phyloP scores from a whole-genome alignment of 1,284 basidiomycete species.

The Papiliotrema nemorosa region DNA sequence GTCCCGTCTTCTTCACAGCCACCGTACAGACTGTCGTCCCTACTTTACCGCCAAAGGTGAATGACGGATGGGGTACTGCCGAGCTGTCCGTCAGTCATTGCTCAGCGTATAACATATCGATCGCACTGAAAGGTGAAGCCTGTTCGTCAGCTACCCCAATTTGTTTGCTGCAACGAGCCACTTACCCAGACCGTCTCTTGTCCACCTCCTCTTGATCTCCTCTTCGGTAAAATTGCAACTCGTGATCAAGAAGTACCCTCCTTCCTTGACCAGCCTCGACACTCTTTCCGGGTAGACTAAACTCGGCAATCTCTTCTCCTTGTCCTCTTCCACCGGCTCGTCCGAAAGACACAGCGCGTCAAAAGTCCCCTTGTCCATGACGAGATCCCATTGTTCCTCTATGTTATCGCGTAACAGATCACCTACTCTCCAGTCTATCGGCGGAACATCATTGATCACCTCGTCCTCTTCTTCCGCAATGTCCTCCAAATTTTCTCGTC shows the following conservation, averaged over 20 bases:
- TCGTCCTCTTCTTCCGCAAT: constrained; percentile 25
- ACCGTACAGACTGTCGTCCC: constrained; percentile 48
- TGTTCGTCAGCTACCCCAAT: constrained; percentile 1
- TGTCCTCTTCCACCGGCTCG: constrained; percentile 31
- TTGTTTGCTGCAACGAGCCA: background rate
- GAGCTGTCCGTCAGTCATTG: constrained; percentile 27
- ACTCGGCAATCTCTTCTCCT: constrained; percentile 32
- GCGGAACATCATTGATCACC: constrained; percentile 29
- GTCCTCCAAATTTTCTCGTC: constrained; percentile 23
- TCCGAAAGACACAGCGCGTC: constrained; percentile 45
- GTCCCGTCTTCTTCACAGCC: constrained; percentile 38
- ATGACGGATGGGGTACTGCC: constrained; percentile 45
- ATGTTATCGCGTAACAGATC: constrained; percentile 41
- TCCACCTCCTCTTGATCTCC: constrained; percentile 44
- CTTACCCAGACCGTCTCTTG: constrained; percentile 34
- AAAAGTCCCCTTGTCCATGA: constrained; percentile 50
- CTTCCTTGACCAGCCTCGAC: constrained; percentile 35
- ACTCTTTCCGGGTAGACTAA: constrained; percentile 45
- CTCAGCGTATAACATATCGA: background rate
- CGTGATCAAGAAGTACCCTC: constrained; percentile 50
- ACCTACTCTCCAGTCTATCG: constrained; percentile 37
- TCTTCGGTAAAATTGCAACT: constrained; percentile 51
- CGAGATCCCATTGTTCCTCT: constrained; percentile 45
- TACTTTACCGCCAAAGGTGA: constrained; percentile 46
- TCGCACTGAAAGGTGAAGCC: constrained; percentile 39